These are phyloP conservation scores for Neodidymelliopsis sp. DNA, from an alignment of 2,329 filamentous ascomycete genomes.

Conservation along the genomic window DNA sequence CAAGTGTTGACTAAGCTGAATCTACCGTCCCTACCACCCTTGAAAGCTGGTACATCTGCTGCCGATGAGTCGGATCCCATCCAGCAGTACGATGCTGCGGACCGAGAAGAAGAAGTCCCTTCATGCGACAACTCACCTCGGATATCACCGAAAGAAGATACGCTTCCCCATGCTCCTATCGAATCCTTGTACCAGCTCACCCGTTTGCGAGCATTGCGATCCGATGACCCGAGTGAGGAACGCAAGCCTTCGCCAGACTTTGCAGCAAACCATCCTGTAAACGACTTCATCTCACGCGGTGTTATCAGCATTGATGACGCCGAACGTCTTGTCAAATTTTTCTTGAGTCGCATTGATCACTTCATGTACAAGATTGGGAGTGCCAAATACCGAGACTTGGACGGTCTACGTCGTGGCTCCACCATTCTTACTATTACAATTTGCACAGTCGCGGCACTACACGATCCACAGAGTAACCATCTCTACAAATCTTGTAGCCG, in stretches of 20 bases:
- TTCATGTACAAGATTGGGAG: constrained; percentile 58
- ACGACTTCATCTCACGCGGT: constrained; percentile 61
- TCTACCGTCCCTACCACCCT: constrained; percentile 47
- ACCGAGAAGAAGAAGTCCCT: constrained; percentile 46
- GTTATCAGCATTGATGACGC: constrained; percentile 55
- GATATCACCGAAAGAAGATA: constrained; percentile 37
- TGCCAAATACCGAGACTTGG: constrained; percentile 54
- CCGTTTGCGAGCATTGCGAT: constrained; percentile 45
- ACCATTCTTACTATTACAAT: constrained; percentile 64
- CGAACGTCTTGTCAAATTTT: constrained; percentile 52
- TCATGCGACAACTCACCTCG: constrained; percentile 44
- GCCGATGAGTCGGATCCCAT: constrained; percentile 23
- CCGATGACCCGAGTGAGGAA: constrained; percentile 53
- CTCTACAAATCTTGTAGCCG: constrained; percentile 62
- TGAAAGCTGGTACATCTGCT: constrained; percentile 40
- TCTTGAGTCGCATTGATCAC: constrained; percentile 55
- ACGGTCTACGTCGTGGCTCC: constrained; percentile 60
- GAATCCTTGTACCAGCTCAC: constrained; percentile 60
- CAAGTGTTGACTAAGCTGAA: constrained; percentile 51
- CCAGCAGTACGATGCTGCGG: constrained; percentile 43
- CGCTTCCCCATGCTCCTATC: constrained; percentile 49
- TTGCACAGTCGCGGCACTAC: constrained; percentile 65
- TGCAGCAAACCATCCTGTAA: constrained; percentile 24
- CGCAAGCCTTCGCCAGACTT: constrained; percentile 13
- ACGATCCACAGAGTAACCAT: constrained; percentile 63